A percentile compares a stretch with the other conserved stretches of the same genome.
These are phyloP conservation scores for Globisporangium perplexum DNA, from an alignment of 352 stramenopile genomes.

Conservation along the genomic window DNA sequence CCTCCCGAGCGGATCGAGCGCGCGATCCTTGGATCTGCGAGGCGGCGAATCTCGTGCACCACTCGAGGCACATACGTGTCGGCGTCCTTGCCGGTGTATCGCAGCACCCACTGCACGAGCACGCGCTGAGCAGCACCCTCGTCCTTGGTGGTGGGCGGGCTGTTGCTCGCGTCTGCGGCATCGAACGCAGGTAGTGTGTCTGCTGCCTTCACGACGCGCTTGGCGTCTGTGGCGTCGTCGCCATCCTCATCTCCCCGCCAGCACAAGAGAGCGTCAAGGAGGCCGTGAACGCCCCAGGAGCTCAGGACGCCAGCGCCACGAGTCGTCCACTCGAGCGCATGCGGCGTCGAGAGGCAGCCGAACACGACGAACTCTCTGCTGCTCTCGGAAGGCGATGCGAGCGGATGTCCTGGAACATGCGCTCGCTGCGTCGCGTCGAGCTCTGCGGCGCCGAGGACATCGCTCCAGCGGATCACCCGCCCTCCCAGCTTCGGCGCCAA, in stretches of 20 bases:
- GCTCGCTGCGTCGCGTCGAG: constrained; percentile 2
- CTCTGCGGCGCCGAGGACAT: constrained; percentile 8
- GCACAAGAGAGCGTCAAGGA: not conserved
- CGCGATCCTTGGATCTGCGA: constrained; percentile 29
- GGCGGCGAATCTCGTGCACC: constrained; percentile 35
- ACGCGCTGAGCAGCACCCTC: constrained; percentile 12
- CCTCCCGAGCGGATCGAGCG: not conserved
- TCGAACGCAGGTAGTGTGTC: not conserved
- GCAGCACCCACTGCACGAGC: constrained; percentile 48
- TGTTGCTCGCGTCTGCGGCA: constrained; percentile 2
- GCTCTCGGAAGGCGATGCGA: not conserved
- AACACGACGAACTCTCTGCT: constrained; percentile 11
- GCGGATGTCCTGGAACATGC: constrained; percentile 7
- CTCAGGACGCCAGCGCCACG: not conserved
- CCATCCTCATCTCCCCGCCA: not conserved
- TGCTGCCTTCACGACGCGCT: not conserved
- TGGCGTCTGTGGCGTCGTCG: not conserved
- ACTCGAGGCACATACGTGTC: constrained; percentile 23
- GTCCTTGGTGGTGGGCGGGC: not conserved
- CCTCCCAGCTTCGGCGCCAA: not conserved
- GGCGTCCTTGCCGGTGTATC: constrained; percentile 24
- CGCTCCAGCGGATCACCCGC: constrained; percentile 8
- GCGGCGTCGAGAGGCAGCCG: constrained; percentile 12
- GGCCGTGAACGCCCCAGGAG: not conserved
- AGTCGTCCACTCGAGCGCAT: constrained; percentile 4